These are phyloP conservation scores for Leishmania amazonensis DNA, from an alignment of 208 protist species.

Conservation along the genomic window DNA sequence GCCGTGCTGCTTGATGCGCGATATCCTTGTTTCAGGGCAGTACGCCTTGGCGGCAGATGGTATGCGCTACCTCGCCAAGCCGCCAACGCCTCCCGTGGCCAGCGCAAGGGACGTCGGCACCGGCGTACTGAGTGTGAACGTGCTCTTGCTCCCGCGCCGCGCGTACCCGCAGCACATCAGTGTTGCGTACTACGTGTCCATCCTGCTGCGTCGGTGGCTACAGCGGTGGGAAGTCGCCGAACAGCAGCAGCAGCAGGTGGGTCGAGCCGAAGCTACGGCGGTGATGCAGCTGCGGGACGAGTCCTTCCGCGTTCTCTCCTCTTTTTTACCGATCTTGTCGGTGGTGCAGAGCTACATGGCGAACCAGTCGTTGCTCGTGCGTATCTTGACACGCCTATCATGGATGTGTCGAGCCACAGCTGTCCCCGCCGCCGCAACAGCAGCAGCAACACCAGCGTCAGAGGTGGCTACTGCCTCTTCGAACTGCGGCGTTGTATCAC, in stretches of 20 bases:
- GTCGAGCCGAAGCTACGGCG: background rate
- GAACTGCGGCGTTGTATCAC: background rate
- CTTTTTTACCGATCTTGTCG: slow-evolving; percentile 42
- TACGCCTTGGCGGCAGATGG: slow-evolving; percentile 35
- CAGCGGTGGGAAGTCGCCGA: slow-evolving; percentile 26
- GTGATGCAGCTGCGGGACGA: slow-evolving; percentile 9
- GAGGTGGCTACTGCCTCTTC: background rate
- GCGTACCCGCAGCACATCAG: slow-evolving; percentile 41
- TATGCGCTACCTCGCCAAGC: slow-evolving; percentile 35
- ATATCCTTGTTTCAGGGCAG: slow-evolving; percentile 52
- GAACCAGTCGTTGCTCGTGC: slow-evolving; percentile 47
- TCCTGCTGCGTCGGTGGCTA: slow-evolving; percentile 29
- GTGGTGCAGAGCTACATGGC: slow-evolving; percentile 43
- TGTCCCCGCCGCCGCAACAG: background rate
- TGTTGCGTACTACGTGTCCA: slow-evolving; percentile 32
- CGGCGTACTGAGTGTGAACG: slow-evolving; percentile 37
- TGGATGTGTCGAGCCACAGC: slow-evolving; percentile 18
- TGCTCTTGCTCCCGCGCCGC: slow-evolving; percentile 57
- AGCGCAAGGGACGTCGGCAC: background rate
- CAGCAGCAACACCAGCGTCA: background rate
- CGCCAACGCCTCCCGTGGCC: background rate
- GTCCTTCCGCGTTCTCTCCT: slow-evolving; percentile 22
- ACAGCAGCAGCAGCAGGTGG: slow-evolving; percentile 4
- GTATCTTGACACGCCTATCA: slow-evolving; percentile 27
- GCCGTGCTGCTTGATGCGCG: slow-evolving; percentile 59